These are phyloP conservation scores for Cercospora canescens DNA, from an alignment of 2,329 filamentous ascomycete genomes.

Conservation along the genomic window DNA sequence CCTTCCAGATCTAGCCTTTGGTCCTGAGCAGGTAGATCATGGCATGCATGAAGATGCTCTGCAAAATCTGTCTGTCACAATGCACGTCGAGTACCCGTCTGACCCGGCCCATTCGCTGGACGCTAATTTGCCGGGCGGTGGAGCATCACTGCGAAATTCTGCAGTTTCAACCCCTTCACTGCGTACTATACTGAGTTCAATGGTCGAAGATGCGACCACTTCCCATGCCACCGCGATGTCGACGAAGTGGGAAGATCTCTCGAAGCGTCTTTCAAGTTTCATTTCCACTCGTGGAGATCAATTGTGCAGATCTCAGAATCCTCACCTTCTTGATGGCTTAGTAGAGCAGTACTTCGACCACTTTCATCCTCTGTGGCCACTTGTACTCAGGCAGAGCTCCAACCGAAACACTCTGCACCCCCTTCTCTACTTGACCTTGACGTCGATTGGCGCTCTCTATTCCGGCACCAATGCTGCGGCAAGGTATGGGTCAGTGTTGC, in stretches of 20 bases:
- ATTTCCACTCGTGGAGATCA: neutral
- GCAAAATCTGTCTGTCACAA: neutral
- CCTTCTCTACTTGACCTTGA: conserved; percentile 17
- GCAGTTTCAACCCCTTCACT: neutral
- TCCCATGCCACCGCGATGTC: conserved; percentile 10
- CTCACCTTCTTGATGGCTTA: neutral
- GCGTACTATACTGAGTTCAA: neutral
- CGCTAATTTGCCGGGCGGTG: conserved; percentile 15
- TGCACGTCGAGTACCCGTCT: neutral
- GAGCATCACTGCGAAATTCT: neutral
- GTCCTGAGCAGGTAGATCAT: neutral
- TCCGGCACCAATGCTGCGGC: conserved; percentile 9
- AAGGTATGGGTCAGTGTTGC: conserved; percentile 19
- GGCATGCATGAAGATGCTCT: neutral
- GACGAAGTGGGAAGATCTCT: conserved; percentile 20
- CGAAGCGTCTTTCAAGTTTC: conserved; percentile 19
- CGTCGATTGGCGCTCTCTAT: conserved; percentile 22
- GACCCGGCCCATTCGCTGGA: conserved; percentile 11
- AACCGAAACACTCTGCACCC: conserved; percentile 18
- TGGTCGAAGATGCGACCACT: neutral
- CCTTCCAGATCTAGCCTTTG: neutral
- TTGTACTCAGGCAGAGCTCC: conserved; percentile 14
- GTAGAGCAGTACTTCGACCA: conserved; percentile 14
- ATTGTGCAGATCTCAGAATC: neutral
- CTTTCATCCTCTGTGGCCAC: conserved; percentile 21